Evolutionary conservation across 1,139 yeast genomes (phyloP).

Genomic region (Kluyveromyces sp.): DNA sequence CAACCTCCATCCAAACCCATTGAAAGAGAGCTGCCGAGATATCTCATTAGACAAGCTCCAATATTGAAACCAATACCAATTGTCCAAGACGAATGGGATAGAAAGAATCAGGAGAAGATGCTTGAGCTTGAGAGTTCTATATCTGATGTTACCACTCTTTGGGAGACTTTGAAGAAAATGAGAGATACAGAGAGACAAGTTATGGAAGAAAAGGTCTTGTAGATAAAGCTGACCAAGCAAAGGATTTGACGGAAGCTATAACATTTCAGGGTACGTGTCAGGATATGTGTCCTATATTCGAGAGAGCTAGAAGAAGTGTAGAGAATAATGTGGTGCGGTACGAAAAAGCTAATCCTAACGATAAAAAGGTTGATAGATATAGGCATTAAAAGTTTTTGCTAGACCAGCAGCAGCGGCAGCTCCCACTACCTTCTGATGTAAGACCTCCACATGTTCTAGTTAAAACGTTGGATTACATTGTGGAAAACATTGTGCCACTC

Average conservation of each 20-base stretch:
- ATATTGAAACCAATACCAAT: constrained; percentile 24
- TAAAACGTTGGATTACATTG: constrained; percentile 59
- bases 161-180: constrained; percentile 59
- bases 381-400: constrained; percentile 89
- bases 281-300: constrained; percentile 94
- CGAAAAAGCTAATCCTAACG: constrained; percentile 55
- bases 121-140: constrained; percentile 36
- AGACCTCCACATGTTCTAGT: constrained; percentile 78
- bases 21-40: constrained; percentile 29
- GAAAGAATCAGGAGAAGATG: constrained; percentile 45
- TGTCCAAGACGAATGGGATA: constrained; percentile 45
- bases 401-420: constrained; percentile 99
- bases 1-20: constrained; percentile 10
- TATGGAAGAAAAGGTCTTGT: constrained; percentile 78
- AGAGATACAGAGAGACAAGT: constrained; percentile 67
- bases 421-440: constrained; percentile 95
- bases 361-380: constrained; percentile 54
- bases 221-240: constrained; percentile 78
- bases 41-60: constrained; percentile 32
- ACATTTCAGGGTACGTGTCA: constrained; percentile 78
- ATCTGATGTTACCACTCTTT: constrained; percentile 39
- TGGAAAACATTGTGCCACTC: constrained; percentile 51
- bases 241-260: constrained; percentile 80
- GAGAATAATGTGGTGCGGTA: constrained; percentile 79
- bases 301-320: constrained; percentile 77